phyloP scores from a whole-genome alignment of 495 filamentous ascomycete species.

The Annulohypoxylon nitens region DNA sequence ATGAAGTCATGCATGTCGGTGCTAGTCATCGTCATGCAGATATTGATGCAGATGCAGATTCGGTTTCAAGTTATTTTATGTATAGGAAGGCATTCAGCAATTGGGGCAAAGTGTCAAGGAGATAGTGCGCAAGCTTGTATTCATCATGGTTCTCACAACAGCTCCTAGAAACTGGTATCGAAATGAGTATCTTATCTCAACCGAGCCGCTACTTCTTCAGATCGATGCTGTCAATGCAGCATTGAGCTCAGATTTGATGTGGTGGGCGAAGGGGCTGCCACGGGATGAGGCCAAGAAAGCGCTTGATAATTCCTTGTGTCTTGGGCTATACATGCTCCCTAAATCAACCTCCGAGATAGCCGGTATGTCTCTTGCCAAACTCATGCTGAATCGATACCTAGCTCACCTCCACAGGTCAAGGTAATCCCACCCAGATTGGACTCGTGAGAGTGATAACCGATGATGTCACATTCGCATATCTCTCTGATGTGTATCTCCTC shows the following conservation, averaged over 20 bases:
- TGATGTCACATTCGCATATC: conserved; percentile 72
- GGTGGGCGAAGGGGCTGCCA: conserved; percentile 65
- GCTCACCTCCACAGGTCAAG: conserved; percentile 32
- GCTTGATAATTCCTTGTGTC: conserved; percentile 66
- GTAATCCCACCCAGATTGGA: conserved; percentile 58
- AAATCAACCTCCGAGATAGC: conserved; percentile 49
- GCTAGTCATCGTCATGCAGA: background rate
- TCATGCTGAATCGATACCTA: background rate
- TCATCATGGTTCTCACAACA: conserved; percentile 46
- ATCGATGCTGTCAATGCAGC: conserved; percentile 63
- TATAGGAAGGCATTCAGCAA: background rate
- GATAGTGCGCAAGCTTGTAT: background rate
- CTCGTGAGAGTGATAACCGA: conserved; percentile 76
- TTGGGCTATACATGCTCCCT: conserved; percentile 64
- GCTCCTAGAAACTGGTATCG: conserved; percentile 49
- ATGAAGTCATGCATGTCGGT: background rate
- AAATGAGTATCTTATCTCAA: conserved; percentile 63
- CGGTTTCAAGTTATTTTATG: background rate
- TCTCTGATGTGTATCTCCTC: conserved; percentile 76
- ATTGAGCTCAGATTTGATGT: conserved; percentile 65
- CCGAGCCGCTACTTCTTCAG: conserved; percentile 62
- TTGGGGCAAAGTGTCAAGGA: background rate
- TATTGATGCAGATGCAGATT: background rate
- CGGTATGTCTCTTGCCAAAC: conserved; percentile 37
- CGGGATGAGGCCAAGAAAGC: conserved; percentile 58